phyloP scores from a whole-genome alignment of 2,329 filamentous ascomycete species.

The Rachicladosporium sp. region DNA sequence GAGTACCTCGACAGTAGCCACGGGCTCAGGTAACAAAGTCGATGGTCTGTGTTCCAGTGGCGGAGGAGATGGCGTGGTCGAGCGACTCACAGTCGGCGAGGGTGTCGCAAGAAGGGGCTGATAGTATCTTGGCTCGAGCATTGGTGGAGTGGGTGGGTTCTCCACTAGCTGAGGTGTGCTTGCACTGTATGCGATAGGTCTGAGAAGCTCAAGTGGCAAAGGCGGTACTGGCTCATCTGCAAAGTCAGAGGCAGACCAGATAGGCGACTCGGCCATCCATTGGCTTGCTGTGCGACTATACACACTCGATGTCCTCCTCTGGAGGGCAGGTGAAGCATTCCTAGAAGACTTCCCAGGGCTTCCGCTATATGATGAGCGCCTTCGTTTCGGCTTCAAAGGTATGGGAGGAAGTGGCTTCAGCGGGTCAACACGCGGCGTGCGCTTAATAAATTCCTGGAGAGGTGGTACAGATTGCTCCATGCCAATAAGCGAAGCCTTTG shows the following conservation, averaged over 20 bases:
- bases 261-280: slow-evolving; percentile 8
- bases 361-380: too few relatives aligned
- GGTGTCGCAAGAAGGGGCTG: slow-evolving; percentile 16
- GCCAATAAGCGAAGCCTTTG: slow-evolving; percentile 8
- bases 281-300: slow-evolving; percentile 8
- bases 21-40: slow-evolving; percentile 8
- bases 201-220: slow-evolving; percentile 8
- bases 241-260: slow-evolving; percentile 9
- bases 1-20: slow-evolving; percentile 4
- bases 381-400: slow-evolving; percentile 7
- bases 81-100: slow-evolving; percentile 13
- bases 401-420: slow-evolving; percentile 22
- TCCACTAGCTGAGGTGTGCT: slow-evolving; percentile 16
- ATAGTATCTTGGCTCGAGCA: slow-evolving; percentile 16
- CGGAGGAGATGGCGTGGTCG: slow-evolving; percentile 8
- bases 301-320: too few relatives aligned
- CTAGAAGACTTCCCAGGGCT: too few relatives aligned
- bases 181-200: slow-evolving; percentile 17
- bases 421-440: slow-evolving; percentile 15
- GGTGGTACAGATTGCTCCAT: slow-evolving; percentile 18
- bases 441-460: slow-evolving; percentile 22
- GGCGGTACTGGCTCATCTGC: slow-evolving; percentile 11
- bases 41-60: slow-evolving; percentile 4
- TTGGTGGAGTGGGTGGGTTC: slow-evolving; percentile 1
- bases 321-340: too few relatives aligned